Evolutionary conservation across 2,329 filamentous ascomycete species (phyloP).

Genomic region (Ophiostoma quercus): DNA sequence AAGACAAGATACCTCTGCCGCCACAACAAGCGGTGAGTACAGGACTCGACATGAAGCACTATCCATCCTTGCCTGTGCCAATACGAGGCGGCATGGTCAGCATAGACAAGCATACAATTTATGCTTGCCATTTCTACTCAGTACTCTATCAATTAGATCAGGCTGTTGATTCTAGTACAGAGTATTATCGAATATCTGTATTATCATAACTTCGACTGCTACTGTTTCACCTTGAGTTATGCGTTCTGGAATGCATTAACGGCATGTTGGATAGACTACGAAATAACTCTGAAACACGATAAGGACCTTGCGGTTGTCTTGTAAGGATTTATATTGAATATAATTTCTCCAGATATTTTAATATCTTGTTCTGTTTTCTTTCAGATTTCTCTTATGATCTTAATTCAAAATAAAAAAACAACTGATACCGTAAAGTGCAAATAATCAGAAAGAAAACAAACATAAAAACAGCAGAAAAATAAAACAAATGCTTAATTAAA

Average conservation of each 20-base stretch:
- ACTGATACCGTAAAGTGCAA: too few relatives aligned
- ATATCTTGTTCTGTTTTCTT: too few relatives aligned
- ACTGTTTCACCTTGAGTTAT: slow-evolving; percentile 10
- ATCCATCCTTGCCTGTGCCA: neutral
- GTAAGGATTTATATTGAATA: too few relatives aligned
- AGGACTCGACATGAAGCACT: neutral
- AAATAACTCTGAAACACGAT: neutral
- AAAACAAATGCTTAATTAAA: too few relatives aligned
- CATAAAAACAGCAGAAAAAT: too few relatives aligned
- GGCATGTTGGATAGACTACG: neutral
- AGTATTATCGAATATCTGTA: too few relatives aligned
- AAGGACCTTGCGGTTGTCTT: neutral
- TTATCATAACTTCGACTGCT: neutral
- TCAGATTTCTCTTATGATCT: too few relatives aligned
- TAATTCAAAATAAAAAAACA: too few relatives aligned
- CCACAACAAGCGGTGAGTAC: neutral
- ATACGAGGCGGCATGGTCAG: neutral
- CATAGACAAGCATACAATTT: neutral
- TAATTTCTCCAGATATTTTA: neutral
- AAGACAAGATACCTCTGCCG: neutral
- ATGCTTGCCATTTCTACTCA: neutral
- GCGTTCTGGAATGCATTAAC: neutral
- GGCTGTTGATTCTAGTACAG: neutral
- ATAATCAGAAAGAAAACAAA: too few relatives aligned
- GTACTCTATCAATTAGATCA: neutral